Percentiles rank a stretch among this genome's conserved stretches.
phyloP scores from a whole-genome alignment of 1,284 basidiomycete genomes.

The Cryptococcus sp. region DNA sequence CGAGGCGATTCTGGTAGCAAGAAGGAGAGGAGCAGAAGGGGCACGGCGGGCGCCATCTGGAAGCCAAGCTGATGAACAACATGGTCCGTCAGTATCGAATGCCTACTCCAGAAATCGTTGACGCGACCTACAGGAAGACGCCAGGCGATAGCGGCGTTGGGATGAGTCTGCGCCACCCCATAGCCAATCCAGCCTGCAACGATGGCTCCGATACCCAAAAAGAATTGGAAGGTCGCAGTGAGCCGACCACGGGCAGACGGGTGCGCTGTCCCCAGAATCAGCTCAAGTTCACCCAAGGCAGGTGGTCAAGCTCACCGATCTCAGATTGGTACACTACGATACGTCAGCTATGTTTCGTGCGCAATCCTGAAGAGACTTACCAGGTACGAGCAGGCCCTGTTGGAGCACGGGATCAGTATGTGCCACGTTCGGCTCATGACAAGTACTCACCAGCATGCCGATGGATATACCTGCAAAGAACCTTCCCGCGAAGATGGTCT shows the following conservation, averaged over 20 bases:
- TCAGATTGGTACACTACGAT: conserved; percentile 59
- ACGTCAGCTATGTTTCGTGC: background rate
- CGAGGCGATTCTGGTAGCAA: conserved; percentile 62
- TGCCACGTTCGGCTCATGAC: no score
- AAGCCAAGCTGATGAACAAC: conserved; percentile 36
- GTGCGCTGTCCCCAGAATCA: conserved; percentile 52
- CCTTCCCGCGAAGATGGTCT: conserved; percentile 65
- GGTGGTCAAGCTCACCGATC: conserved; percentile 52
- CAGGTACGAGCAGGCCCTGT: conserved; percentile 54
- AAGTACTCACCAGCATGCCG: conserved; percentile 56
- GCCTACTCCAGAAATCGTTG: background rate
- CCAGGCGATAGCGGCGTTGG: conserved; percentile 56
- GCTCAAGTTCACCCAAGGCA: background rate
- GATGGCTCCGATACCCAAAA: conserved; percentile 58
- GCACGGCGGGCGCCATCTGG: conserved; percentile 58
- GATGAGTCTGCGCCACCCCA: conserved; percentile 50
- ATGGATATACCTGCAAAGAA: conserved; percentile 62
- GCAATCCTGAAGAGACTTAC: conserved; percentile 10
- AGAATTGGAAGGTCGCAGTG: conserved; percentile 65
- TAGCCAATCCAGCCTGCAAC: conserved; percentile 54
- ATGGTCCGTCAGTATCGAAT: conserved; percentile 1
- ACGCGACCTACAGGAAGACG: conserved; percentile 58
- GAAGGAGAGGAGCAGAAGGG: conserved; percentile 62
- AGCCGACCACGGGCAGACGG: conserved; percentile 65
- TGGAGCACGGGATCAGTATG: background rate